Evolutionary conservation across 331 rosid genomes (phyloP), one percentile per base, ranked within the genome.

Genomic region (Malus hybrid): DNA sequence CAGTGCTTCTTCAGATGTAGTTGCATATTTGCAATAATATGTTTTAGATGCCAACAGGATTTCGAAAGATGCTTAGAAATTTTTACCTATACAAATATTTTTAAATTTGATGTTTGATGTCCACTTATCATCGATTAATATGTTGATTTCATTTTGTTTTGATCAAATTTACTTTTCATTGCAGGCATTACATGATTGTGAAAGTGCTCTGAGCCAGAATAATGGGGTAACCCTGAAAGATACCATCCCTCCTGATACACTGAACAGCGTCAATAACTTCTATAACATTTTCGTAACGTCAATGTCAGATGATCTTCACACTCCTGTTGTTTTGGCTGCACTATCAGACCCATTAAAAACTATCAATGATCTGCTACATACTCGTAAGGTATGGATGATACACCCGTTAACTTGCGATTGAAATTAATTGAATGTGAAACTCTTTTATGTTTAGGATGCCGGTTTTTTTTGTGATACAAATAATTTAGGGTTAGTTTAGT

Each of bases 261-360:
- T 54, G 79, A 79, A 81, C 72, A 83, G 80, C 62, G 80, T 89
- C 81, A 79, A 81, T 28, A 85, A 77, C 74, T 89, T 92, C 76
- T 79, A 80, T 27, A 80, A 84, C 69, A 81, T 83, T 81, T 89
- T 90, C 73, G 56, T 77, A 81, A 78, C 92, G 71, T 92, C 99
- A 34, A 92, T 95, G 97, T 89, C 93, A 0, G 99, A 92, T 84
- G 97, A 95, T 86, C 90, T 95, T 85, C 97, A 87, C 80, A 92
- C 97, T 74, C 76, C 97, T 33, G 97, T 84, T 75, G 93, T 88
- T 65, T 85, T 95, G 78, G 96, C 97, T 46, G 90, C 91, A 57
- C 69, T 94, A 32, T 92, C 97, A 71, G 99, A 92, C 36, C 97
- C 97, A 44, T 83, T 94, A 72, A 95, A 95, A 82, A 84, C 80